Percentiles rank a stretch among this genome's conserved stretches.
phyloP scores from a whole-genome alignment of 2,329 filamentous ascomycete species.

The Botrytis squamosa region DNA sequence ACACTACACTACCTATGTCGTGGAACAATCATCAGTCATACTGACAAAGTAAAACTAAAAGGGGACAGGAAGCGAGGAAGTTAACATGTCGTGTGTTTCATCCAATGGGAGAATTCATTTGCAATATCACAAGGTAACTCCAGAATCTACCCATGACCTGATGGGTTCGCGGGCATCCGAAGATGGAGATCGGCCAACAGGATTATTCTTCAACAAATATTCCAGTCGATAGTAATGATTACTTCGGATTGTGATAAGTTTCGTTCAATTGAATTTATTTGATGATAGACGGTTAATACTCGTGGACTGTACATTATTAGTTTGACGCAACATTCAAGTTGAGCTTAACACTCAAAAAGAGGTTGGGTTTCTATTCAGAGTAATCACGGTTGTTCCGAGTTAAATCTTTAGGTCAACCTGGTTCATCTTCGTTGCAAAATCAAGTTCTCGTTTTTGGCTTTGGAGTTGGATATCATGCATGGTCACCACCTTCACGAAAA shows the following conservation, averaged over 20 bases:
- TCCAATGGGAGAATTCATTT: conserved; percentile 1
- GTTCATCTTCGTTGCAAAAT: neutral
- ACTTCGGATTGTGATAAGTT: neutral
- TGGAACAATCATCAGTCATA: conserved; percentile 1
- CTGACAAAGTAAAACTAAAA: conserved; percentile 15
- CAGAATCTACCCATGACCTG: neutral
- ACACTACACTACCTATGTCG: neutral
- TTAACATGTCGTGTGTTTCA: neutral
- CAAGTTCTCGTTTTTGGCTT: neutral
- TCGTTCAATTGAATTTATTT: neutral
- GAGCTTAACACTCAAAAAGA: neutral
- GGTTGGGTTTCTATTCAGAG: neutral
- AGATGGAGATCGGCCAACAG: neutral
- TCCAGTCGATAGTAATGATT: neutral
- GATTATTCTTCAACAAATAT: neutral
- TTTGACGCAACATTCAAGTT: neutral
- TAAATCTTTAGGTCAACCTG: neutral
- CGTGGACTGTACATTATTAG: neutral
- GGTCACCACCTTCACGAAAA: neutral
- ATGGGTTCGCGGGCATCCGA: neutral
- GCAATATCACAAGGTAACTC: neutral
- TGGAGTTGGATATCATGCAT: neutral
- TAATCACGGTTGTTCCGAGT: neutral
- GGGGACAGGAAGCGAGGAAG: conserved; percentile 13
- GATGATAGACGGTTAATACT: neutral